These are phyloP conservation scores for Diaporthe amygdali DNA, from an alignment of 2,329 filamentous ascomycete genomes.

Conservation along the genomic window DNA sequence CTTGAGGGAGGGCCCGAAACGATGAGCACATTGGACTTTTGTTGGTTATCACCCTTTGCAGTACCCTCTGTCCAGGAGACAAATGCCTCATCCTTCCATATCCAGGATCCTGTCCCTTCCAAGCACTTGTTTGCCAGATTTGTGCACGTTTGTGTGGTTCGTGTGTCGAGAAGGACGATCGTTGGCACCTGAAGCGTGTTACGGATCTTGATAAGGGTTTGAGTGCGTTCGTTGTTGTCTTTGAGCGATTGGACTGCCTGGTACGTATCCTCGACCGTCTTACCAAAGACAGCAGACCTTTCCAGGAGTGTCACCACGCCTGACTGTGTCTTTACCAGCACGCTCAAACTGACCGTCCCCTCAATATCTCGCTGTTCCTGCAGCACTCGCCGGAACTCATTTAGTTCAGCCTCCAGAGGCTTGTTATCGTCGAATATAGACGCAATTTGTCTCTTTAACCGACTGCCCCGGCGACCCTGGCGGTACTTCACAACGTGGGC, in stretches of 20 bases:
- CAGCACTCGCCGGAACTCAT: constrained; percentile 26
- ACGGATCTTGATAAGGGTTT: constrained; percentile 29
- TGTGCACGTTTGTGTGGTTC: constrained; percentile 31
- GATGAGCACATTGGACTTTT: constrained; percentile 28
- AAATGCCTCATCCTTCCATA: neutral
- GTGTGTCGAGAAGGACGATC: constrained; percentile 30
- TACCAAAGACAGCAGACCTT: constrained; percentile 21
- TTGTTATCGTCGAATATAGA: constrained; percentile 32
- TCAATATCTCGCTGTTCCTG: constrained; percentile 31
- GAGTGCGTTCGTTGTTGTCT: constrained; percentile 28
- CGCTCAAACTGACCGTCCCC: constrained; percentile 30
- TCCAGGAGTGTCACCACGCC: neutral
- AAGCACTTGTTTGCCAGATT: constrained; percentile 24
- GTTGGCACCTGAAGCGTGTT: constrained; percentile 25
- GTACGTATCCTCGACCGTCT: constrained; percentile 27
- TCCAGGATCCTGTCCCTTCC: constrained; percentile 13
- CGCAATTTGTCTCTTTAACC: constrained; percentile 27
- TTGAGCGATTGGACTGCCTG: constrained; percentile 27
- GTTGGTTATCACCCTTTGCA: constrained; percentile 17
- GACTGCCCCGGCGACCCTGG: constrained; percentile 30
- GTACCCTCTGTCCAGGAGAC: neutral
- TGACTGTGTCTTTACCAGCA: neutral
- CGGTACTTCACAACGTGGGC: constrained; percentile 35
- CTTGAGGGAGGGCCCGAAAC: constrained; percentile 29
- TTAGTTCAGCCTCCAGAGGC: constrained; percentile 28